These are phyloP conservation scores for Batrachochytrium dendrobatidis DNA, from an alignment of 371 early-diverging fungal species.

Conservation along the genomic window DNA sequence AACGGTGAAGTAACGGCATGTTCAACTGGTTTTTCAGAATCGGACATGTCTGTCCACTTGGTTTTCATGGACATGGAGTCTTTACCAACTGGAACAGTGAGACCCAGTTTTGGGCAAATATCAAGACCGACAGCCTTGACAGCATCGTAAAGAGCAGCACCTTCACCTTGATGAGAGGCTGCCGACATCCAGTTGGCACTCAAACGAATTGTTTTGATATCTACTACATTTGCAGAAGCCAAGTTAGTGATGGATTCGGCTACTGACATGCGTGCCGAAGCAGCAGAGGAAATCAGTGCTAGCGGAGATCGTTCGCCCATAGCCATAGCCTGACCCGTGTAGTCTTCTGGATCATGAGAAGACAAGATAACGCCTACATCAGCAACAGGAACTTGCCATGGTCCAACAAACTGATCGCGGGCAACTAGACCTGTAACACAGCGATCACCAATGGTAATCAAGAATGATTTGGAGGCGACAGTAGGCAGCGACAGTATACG, in stretches of 20 bases:
- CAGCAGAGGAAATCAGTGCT: constrained; percentile 76
- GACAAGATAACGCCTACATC: constrained; percentile 87
- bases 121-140: constrained; percentile 90
- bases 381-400: constrained; percentile 94
- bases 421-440: constrained; percentile 89
- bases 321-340: constrained; percentile 92
- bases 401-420: constrained; percentile 95
- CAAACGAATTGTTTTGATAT: constrained; percentile 67
- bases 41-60: constrained; percentile 57
- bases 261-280: constrained; percentile 92
- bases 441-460: constrained; percentile 95
- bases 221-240: constrained; percentile 73
- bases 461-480: constrained; percentile 87
- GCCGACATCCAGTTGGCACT: constrained; percentile 98
- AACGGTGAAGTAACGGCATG: constrained; percentile 79
- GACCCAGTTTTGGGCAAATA: constrained; percentile 82
- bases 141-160: constrained; percentile 84
- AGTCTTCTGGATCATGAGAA: constrained; percentile 53
- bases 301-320: constrained; percentile 92
- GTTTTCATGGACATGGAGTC: constrained; percentile 98
- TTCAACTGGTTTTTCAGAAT: constrained; percentile 12
- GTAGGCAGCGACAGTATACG: constrained; percentile 81
- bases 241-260: constrained; percentile 87
- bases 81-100: constrained; percentile 95
- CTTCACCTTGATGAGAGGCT: constrained; percentile 84